Evolutionary conservation across 495 filamentous ascomycete genomes (phyloP).

Genomic region (Penicillium canescens): DNA sequence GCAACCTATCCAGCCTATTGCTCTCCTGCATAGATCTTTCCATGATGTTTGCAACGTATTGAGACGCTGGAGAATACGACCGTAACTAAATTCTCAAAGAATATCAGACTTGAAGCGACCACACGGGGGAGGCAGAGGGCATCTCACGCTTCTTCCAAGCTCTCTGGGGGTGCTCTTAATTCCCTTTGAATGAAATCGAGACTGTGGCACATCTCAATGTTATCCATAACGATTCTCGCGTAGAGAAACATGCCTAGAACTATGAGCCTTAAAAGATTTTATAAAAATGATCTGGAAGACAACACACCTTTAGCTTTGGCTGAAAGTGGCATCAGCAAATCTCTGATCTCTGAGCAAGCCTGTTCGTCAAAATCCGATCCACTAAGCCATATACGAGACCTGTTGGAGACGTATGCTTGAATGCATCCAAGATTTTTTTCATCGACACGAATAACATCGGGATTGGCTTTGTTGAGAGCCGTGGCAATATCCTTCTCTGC

Average conservation of each 20-base stretch:
- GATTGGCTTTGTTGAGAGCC: not conserved
- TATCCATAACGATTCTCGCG: constrained; percentile 7
- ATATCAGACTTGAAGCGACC: too few relatives aligned
- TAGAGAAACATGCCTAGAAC: constrained; percentile 11
- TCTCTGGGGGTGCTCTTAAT: not conserved
- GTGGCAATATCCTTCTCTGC: not conserved
- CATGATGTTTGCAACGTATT: not conserved
- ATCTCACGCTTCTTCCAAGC: not conserved
- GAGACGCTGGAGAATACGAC: not conserved
- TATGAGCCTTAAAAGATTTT: too few relatives aligned
- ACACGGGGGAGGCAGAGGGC: too few relatives aligned
- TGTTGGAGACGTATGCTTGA: not conserved
- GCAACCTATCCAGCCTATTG: not conserved
- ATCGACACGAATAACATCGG: not conserved
- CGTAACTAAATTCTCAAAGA: too few relatives aligned
- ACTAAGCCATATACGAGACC: not conserved
- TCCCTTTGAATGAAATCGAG: constrained; percentile 1
- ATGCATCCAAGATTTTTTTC: not conserved
- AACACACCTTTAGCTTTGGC: constrained; percentile 17
- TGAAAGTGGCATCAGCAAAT: constrained; percentile 44
- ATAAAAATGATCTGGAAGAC: too few relatives aligned
- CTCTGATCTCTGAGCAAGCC: not conserved
- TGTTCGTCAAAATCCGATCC: not conserved
- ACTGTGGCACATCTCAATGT: not conserved
- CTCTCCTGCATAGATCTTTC: not conserved